A percentile compares a stretch with the other conserved stretches of the same genome.
Evolutionary conservation across 495 filamentous ascomycete species (phyloP).

Genomic region (Trypethelium eluteriae): DNA sequence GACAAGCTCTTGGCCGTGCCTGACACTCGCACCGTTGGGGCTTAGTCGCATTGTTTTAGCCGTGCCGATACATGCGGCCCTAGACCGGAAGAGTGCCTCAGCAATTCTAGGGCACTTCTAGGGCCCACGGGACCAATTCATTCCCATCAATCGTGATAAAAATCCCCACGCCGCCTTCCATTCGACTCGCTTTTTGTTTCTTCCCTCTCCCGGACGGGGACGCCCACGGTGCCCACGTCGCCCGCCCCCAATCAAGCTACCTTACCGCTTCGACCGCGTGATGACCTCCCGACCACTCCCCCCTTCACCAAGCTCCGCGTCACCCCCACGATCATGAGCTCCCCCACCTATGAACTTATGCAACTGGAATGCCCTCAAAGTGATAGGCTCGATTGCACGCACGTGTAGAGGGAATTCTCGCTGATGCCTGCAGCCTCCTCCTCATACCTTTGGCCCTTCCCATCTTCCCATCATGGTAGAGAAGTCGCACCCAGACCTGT

Average conservation of each 20-base stretch:
- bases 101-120: neutral
- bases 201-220: no score
- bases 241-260: no score
- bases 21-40: neutral
- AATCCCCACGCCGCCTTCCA: no score
- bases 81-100: neutral
- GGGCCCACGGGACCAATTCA: constrained; percentile 3
- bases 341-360: constrained; percentile 11
- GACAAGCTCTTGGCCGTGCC: neutral
- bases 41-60: neutral
- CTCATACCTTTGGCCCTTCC: neutral
- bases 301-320: neutral
- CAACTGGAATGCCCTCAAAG: constrained; percentile 2
- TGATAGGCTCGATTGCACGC: constrained; percentile 1
- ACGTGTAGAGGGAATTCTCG: neutral
- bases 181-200: no score
- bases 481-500: neutral
- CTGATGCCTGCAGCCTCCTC: neutral
- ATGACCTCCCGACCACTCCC: neutral
- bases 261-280: neutral
- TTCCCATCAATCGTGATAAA: neutral
- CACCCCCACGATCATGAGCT: constrained; percentile 11
- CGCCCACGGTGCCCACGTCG: no score
- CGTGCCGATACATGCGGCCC: constrained; percentile 1
- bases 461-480: constrained; percentile 1